A percentile compares a stretch with the other conserved stretches of the same genome.
phyloP scores from a whole-genome alignment of 345 rosid species.

The Gynandropsis gynandra region DNA sequence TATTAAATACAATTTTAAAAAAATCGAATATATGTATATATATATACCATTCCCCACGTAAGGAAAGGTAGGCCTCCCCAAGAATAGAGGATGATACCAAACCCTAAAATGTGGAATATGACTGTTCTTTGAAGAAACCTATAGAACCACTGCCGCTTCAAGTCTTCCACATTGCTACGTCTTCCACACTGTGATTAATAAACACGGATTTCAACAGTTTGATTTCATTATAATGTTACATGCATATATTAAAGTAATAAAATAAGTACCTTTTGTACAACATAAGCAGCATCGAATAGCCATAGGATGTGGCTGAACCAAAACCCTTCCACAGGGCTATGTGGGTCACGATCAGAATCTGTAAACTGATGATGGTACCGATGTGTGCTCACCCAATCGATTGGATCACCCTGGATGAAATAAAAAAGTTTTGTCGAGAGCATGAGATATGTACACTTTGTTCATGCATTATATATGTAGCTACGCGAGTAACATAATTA shows the following conservation, averaged over 20 bases:
- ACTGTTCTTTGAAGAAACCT: constrained; percentile 53
- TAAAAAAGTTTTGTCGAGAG: neutral
- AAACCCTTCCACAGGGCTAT: constrained; percentile 88
- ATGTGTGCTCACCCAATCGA: constrained; percentile 91
- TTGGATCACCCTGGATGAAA: constrained; percentile 43
- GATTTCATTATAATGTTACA: neutral
- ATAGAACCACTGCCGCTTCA: constrained; percentile 75
- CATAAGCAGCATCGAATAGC: constrained; percentile 56
- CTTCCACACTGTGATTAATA: constrained; percentile 54
- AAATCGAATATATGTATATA: neutral
- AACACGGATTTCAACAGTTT: neutral
- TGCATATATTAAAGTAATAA: no score
- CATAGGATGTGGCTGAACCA: constrained; percentile 86
- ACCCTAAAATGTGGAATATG: constrained; percentile 54
- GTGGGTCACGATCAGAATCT: constrained; percentile 87
- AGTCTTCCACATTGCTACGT: constrained; percentile 70
- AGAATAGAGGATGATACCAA: constrained; percentile 49
- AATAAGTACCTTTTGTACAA: constrained; percentile 39
- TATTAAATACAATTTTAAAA: neutral
- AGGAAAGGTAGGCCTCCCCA: constrained; percentile 70
- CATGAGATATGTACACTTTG: no score
- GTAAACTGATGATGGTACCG: constrained; percentile 76
- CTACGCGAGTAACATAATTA: no score
- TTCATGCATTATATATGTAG: no score
- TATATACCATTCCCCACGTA: constrained; percentile 87